Evolutionary conservation across 306 rosid genomes (phyloP), one percentile per base, ranked within the genome.

Genomic region (Pyrus bretschneideri): DNA sequence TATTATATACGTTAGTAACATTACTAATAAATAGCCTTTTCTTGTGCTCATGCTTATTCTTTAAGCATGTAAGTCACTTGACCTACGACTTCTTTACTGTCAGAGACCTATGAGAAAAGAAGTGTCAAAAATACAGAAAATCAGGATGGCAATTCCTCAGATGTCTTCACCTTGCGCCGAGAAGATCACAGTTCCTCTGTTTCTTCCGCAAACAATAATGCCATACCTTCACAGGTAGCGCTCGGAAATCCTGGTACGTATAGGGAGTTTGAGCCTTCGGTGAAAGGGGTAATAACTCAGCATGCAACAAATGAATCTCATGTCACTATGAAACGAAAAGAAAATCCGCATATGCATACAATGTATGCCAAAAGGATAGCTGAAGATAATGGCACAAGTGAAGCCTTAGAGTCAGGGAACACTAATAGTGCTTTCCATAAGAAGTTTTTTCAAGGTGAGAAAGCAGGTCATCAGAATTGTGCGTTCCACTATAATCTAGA

Each of bases 121-220:
- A 82, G 78, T 82, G 71, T 70, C 51, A 70, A 79, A 54, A 72
- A 78, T 72, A 86, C 29, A 30, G 89, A 81, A 79, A 87, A 81
- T 78, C 87, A 80, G 65, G 88, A 85, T 52, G 85, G 84, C 40
- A 84, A 82, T 70, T 82, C 84, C 80, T 80, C 90, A 44, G 84
- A 84, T 78, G 88, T 64, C 74, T 79, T 81, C 84, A 69, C 87
- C 70, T 10, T 83, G 84, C 81, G 76, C 75, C 84, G 78, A 87
- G 96, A 90, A 79, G 86, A 84, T 62, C 83, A 90, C 29, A 79
- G 76, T 77, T 87, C 89, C 66, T 85, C 93, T 75, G 80, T 86
- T 78, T 84, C 89, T 54, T 54, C 59, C 0, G n/a, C 59, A 54
- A 54, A 54, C 23, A 54, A 54, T 54, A 54, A 54, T 54, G 8